Percentiles rank a stretch among this genome's conserved stretches.
phyloP scores from a whole-genome alignment of 2,329 filamentous ascomycete genomes.

The Sclerotinia sclerotiorum region DNA sequence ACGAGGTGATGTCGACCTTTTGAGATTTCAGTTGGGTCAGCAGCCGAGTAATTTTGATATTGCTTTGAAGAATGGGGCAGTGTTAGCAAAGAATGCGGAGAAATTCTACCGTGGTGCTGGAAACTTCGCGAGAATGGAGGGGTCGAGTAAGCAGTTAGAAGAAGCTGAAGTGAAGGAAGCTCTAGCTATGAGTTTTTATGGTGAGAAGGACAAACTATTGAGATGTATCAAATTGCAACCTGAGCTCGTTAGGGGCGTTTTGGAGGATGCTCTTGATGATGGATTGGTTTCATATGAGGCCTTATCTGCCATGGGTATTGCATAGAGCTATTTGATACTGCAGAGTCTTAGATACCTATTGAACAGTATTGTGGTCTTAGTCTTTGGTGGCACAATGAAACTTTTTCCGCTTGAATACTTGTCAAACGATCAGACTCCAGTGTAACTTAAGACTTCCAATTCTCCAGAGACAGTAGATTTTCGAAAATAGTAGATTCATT shows the following conservation, averaged over 20 bases:
- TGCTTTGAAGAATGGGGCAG: conserved; percentile 47
- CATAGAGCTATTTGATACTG: neutral
- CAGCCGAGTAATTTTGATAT: conserved; percentile 45
- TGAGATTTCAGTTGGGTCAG: conserved; percentile 52
- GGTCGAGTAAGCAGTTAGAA: conserved; percentile 45
- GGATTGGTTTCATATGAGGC: conserved; percentile 27
- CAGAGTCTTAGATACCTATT: neutral
- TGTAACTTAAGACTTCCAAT: no score
- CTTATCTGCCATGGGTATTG: conserved; percentile 25
- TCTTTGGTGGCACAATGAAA: no score
- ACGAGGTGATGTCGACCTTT: conserved; percentile 56
- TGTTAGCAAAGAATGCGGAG: conserved; percentile 55
- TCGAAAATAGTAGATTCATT: no score
- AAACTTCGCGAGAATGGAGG: conserved; percentile 41
- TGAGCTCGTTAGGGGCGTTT: conserved; percentile 12
- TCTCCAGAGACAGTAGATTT: no score
- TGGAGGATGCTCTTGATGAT: conserved; percentile 32
- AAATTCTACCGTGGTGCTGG: conserved; percentile 57
- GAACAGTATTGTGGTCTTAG: no score
- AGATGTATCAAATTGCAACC: conserved; percentile 20
- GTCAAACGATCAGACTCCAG: no score
- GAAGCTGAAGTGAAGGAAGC: conserved; percentile 50
- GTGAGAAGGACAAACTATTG: conserved; percentile 40
- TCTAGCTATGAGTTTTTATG: conserved; percentile 48
- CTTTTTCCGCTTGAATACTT: no score